Percentiles rank a stretch among this genome's conserved stretches.
phyloP scores from a whole-genome alignment of 495 filamentous ascomycete species.

The Penicillium fimorum region DNA sequence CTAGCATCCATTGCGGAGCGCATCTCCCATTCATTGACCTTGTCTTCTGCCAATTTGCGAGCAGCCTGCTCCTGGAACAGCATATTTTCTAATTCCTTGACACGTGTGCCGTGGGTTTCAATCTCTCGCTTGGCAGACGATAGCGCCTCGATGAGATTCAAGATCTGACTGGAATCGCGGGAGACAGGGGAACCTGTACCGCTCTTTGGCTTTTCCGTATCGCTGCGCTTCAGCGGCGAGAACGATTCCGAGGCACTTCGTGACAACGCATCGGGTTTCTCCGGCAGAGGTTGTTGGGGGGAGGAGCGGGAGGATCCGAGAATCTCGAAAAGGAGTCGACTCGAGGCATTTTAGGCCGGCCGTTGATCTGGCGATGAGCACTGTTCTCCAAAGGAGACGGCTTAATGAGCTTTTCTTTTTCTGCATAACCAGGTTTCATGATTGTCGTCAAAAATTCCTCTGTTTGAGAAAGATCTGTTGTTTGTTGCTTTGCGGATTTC shows the following conservation, averaged over 20 bases:
- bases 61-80: constrained; percentile 77
- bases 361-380: constrained; percentile 42
- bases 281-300: constrained; percentile 89
- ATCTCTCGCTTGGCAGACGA: constrained; percentile 76
- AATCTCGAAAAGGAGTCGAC: constrained; percentile 61
- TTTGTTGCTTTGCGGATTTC: constrained; percentile 81
- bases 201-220: constrained; percentile 70
- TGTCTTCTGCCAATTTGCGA: constrained; percentile 78
- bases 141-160: constrained; percentile 77
- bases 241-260: constrained; percentile 42
- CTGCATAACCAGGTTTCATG: constrained; percentile 62
- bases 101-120: constrained; percentile 69
- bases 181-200: constrained; percentile 60
- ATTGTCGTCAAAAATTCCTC: constrained; percentile 75
- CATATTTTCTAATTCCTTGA: constrained; percentile 78
- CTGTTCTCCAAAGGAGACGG: constrained; percentile 39
- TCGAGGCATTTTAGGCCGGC: constrained; percentile 55
- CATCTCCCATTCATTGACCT: constrained; percentile 67
- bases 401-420: constrained; percentile 57
- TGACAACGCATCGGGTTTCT: constrained; percentile 74
- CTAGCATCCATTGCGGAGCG: constrained; percentile 26
- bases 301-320: constrained; percentile 86
- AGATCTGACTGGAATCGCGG: constrained; percentile 68
- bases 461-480: constrained; percentile 77
- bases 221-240: constrained; percentile 63